Percentiles rank a stretch among this genome's conserved stretches.
These are phyloP conservation scores for Cryptosporidium meleagridis DNA, from an alignment of 169 alveolate species.

Conservation along the genomic window DNA sequence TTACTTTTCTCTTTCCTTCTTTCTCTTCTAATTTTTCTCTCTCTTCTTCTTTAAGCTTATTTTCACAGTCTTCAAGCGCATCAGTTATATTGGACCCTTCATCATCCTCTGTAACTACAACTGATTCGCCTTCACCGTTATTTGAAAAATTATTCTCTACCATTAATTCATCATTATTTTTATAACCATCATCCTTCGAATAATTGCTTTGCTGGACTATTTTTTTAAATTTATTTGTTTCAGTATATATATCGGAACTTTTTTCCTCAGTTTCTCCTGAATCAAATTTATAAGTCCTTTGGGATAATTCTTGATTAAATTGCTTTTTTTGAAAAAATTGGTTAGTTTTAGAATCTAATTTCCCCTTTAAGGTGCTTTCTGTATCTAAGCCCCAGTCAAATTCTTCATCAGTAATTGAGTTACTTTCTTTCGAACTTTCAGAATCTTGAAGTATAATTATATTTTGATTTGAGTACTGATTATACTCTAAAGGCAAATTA, in stretches of 20 bases:
- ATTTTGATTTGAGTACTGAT: neutral
- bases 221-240: neutral
- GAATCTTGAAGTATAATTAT: constrained; percentile 4
- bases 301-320: neutral
- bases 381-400: constrained; percentile 22
- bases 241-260: neutral
- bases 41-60: neutral
- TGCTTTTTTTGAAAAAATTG: neutral
- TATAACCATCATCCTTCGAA: neutral
- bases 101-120: neutral
- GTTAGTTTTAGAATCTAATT: neutral
- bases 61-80: neutral
- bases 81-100: neutral
- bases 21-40: too few relatives aligned
- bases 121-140: neutral
- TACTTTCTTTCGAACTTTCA: constrained; percentile 2
- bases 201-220: neutral
- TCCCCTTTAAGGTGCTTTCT: neutral
- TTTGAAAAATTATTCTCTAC: neutral
- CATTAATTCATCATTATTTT: neutral
- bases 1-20: too few relatives aligned
- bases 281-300: neutral
- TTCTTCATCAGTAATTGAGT: neutral
- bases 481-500: neutral
- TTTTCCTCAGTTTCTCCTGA: neutral